Evolutionary conservation across 106 monocot species (phyloP), one percentile per base, ranked within the genome.

Genomic region (Apostasia shenzhenica): DNA sequence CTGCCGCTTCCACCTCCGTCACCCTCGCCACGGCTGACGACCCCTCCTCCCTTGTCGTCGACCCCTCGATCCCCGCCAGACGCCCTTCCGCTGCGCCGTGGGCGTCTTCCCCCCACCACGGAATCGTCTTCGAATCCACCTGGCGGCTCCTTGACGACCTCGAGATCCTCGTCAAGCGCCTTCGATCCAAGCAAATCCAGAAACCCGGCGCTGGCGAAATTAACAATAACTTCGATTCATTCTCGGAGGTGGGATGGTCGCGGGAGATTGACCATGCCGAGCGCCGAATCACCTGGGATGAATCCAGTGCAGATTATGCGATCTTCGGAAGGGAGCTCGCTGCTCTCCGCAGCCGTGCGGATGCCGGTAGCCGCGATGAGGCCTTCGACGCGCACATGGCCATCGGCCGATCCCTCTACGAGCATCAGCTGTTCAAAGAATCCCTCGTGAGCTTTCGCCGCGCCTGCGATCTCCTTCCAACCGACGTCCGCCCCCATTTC

Each of bases 211-310:
- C 77, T 57, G 65, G 37, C 13, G 67, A 48, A 46, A 77, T 71
- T 76, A 84, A 77, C 73, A 85, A 86, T 76, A 75, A 81, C 26
- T 82, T 83, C 57, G 97, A 97, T 55, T 82, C 89, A 13, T 92
- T 84, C 73, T 97, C 97, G 43, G 97, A 97, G 61, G 86, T 87
- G 11, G 97, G 97, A 3, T 97, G 97, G 97, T 89, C 88, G 1
- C 67, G 97, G 53, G 97, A 97, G 71, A 79, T 92, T 50, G 75
- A 60, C 3, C 75, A 52, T 60, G 54, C 72, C 2, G 85, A 78
- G n/a, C 54, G 58, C 59, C 62, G 80, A 62, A 55, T 86, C 41
- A 12, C 55, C 47, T 92, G 87, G 86, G 79, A 92, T 49, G 87
- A 97, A 77, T 62, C 84, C 45, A 64, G 81, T 55, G 59, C 70